A percentile compares a stretch with the other conserved stretches of the same genome.
Conservation (phyloP, 139 green algal species). For the Coccomyxa sp. region DNA sequence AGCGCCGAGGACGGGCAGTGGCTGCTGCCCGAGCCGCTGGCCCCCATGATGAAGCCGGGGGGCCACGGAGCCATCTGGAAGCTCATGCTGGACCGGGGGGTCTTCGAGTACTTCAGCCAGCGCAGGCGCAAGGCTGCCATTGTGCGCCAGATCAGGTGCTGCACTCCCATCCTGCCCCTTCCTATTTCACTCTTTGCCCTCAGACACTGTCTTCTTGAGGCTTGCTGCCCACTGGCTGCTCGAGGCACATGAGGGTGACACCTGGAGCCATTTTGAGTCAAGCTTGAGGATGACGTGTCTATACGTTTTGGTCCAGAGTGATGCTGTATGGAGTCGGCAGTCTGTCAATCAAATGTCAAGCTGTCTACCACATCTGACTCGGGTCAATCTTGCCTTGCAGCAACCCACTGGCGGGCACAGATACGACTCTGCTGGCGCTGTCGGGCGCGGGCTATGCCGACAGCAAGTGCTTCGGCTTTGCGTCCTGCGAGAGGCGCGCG, state of each 20-base stretch:
- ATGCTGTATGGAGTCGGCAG: too few relatives aligned
- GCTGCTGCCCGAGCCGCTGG: conserved; percentile 59
- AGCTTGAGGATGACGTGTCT: too few relatives aligned
- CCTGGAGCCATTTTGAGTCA: too few relatives aligned
- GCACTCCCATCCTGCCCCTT: too few relatives aligned
- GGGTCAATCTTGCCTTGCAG: conserved; percentile 26
- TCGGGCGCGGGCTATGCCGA: conserved; percentile 63
- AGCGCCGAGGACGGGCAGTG: conserved; percentile 68
- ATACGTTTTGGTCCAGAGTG: too few relatives aligned
- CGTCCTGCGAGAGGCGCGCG: conserved; percentile 85
- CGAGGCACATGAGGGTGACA: too few relatives aligned
- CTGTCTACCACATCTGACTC: too few relatives aligned
- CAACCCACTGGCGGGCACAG: conserved; percentile 94
- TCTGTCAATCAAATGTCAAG: too few relatives aligned
- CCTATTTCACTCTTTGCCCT: too few relatives aligned
- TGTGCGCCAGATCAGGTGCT: conserved; percentile 84
- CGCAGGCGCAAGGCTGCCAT: conserved; percentile 60
- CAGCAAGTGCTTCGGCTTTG: conserved; percentile 90
- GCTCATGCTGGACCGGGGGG: conserved; percentile 90
- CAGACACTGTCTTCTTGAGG: too few relatives aligned
- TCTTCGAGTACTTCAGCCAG: conserved; percentile 77
- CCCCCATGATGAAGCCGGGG: conserved; percentile 86
- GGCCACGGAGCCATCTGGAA: conserved; percentile 99
- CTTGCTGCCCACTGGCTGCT: too few relatives aligned
- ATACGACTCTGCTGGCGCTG: conserved; percentile 93